Conservation (phyloP, 139 green algal genomes). For the Volvox africanus region DNA sequence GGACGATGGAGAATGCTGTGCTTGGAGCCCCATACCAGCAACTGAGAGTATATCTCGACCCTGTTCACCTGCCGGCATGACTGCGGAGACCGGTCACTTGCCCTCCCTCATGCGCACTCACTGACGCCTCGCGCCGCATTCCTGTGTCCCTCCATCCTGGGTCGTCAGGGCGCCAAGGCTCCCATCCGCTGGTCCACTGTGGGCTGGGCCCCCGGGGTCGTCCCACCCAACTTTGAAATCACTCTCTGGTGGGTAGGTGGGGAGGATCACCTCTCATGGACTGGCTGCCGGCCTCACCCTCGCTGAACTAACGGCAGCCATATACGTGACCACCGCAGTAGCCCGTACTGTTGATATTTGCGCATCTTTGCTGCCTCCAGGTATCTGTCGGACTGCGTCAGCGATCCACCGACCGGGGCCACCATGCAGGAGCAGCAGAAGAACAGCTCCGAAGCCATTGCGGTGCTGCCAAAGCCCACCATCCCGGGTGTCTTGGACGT, state of each 20-base stretch:
- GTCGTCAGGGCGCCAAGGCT: not conserved
- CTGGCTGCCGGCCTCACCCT: too few species aligned
- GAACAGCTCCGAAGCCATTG: not conserved
- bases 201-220: not conserved
- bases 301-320: too few species aligned
- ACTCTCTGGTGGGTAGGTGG: constrained; percentile 1
- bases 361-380: not conserved
- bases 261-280: not conserved
- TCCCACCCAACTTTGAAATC: not conserved
- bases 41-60: too few species aligned
- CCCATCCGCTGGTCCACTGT: constrained; percentile 16
- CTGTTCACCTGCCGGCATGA: too few species aligned
- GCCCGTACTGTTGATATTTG: too few species aligned
- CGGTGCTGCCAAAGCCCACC: not conserved
- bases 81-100: too few species aligned
- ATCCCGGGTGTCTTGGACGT: not conserved
- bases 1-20: too few species aligned
- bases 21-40: too few species aligned
- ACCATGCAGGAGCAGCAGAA: constrained; percentile 26
- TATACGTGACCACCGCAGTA: too few species aligned
- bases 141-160: too few species aligned
- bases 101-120: too few species aligned
- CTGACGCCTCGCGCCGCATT: too few species aligned
- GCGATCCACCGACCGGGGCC: not conserved
- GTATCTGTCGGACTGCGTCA: constrained; percentile 8